Percentiles rank a stretch among this genome's conserved stretches.
phyloP scores from a whole-genome alignment of 306 rosid genomes.

The Ceratonia siliqua region DNA sequence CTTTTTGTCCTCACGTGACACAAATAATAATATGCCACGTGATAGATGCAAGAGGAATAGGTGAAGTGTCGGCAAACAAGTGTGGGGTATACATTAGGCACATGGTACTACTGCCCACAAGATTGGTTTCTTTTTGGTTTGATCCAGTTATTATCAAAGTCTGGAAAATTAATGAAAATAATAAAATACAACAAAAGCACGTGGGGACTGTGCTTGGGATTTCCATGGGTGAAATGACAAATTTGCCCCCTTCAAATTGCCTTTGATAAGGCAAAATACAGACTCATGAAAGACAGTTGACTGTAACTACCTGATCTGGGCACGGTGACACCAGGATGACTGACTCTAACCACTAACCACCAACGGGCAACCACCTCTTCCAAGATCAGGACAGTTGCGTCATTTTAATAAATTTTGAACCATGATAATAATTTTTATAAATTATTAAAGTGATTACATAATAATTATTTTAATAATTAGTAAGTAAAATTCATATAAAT shows the following conservation, averaged over 20 bases:
- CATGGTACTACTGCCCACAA: conserved; percentile 33
- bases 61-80: conserved; percentile 67
- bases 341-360: background rate
- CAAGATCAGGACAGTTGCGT: conserved; percentile 26
- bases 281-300: too few relatives aligned
- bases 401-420: conserved; percentile 22
- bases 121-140: too few relatives aligned
- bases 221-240: conserved; percentile 35
- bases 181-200: conserved; percentile 46
- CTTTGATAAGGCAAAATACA: too few relatives aligned
- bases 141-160: too few relatives aligned
- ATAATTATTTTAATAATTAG: too few relatives aligned
- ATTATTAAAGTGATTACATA: too few relatives aligned
- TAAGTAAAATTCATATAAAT: too few relatives aligned
- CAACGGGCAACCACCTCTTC: too few relatives aligned
- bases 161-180: too few relatives aligned
- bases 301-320: too few relatives aligned
- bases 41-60: conserved; percentile 33
- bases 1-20: conserved; percentile 39
- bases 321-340: background rate
- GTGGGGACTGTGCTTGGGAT: conserved; percentile 43
- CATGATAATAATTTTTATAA: too few relatives aligned
- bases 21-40: conserved; percentile 43
- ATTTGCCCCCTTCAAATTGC: conserved; percentile 27
- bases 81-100: conserved; percentile 37